Evolutionary conservation across 306 rosid genomes (phyloP), one percentile per base, ranked within the genome.

Genomic region (Elaeagnus macrophylla): DNA sequence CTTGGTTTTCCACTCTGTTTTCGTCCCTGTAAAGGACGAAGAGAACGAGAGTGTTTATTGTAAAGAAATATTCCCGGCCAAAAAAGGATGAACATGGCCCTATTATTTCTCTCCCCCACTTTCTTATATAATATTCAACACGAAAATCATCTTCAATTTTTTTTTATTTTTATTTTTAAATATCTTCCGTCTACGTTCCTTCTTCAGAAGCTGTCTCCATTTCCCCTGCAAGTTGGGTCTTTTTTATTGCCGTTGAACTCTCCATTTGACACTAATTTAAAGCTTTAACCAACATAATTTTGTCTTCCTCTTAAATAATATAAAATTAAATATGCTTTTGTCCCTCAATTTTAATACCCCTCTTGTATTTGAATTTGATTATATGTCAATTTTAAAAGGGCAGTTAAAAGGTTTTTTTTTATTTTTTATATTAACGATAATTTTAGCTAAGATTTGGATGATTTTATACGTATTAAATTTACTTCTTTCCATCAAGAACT

Each of bases 221-320:
- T 70, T 71, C 18, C 42, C 77, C 85, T 78, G 72, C 97, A 77
- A 83, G 64, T 81, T 47, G 91, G 69, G 67, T 51, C 79, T 85
- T 85, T 59, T 46, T 71, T 71, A 78, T 82, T 80, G 58, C 62
- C 76, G 78, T 74, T 82, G 78, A 84, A 69, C 71, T 51, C 53
- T 76, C 39, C 59, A 68, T 53, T 61, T 49, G 10, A 41, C 53
- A 42, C 67, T 76, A 2, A 50, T 50, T 68, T 57, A 61, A 59
- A 56, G 37, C 19, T 56, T 18, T 42, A 16, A 43, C 47, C 35
- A 39, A 32, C 10, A 38, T 16, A 43, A 16, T 17, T 20, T 46
- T 39, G 15, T n/a, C 37, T 45, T 51, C 48, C 13, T 5, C 49
- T 39, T 3, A 14, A 49, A 14, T n/a, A 7, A n/a, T 49, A 45